Conservation (phyloP, 495 filamentous ascomycete genomes). For the Penicillium silybi region DNA sequence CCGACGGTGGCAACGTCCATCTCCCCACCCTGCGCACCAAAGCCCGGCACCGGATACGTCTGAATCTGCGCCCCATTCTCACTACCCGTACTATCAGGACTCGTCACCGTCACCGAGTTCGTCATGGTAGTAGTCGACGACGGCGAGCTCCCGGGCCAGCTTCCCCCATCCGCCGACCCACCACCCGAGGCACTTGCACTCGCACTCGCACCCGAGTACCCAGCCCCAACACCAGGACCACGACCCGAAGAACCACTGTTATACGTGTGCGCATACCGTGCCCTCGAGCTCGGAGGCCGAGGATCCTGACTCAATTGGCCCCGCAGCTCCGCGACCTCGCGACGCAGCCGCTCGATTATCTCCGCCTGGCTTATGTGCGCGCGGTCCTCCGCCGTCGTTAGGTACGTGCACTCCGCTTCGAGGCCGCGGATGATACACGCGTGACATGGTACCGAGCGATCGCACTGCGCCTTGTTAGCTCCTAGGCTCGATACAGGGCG, state of each 20-base stretch:
- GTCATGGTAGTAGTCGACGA: constrained; percentile 21
- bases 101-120: constrained; percentile 17
- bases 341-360: constrained; percentile 27
- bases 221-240: background rate
- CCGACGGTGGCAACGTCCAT: background rate
- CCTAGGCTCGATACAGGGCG: background rate
- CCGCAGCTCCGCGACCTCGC: constrained; percentile 27
- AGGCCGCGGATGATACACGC: constrained; percentile 30
- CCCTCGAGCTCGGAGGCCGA: background rate
- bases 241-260: background rate
- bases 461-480: constrained; percentile 21
- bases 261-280: background rate
- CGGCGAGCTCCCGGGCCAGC: constrained; percentile 22
- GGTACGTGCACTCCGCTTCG: constrained; percentile 32
- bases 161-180: constrained; percentile 6
- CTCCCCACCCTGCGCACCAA: constrained; percentile 10
- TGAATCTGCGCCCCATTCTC: constrained; percentile 10
- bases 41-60: constrained; percentile 6
- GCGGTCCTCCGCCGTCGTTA: constrained; percentile 31
- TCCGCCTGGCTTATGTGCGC: constrained; percentile 32
- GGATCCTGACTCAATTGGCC: constrained; percentile 12
- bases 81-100: constrained; percentile 26
- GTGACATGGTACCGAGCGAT: constrained; percentile 29
- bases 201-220: background rate
- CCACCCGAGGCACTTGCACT: background rate